Evolutionary conservation across 164 flowering plant genomes (phyloP).

Genomic region (Chloranthus sessilifolius): DNA sequence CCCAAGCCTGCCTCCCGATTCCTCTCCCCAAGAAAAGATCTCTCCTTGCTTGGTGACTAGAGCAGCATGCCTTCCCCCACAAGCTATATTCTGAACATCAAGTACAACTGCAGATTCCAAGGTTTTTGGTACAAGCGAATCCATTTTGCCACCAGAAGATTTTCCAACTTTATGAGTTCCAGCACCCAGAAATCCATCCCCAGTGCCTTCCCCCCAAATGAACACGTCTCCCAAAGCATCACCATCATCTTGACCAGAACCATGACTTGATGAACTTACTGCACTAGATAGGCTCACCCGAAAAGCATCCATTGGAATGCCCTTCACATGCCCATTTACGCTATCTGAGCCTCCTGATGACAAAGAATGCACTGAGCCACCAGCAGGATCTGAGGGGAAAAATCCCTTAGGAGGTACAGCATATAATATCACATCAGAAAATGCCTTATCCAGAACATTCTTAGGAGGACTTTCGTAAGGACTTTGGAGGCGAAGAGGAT

Average conservation of each 20-base stretch:
- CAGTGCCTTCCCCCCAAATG: slow-evolving; percentile 96
- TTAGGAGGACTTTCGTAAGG: slow-evolving; percentile 94
- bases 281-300: slow-evolving; percentile 97
- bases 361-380: slow-evolving; percentile 75
- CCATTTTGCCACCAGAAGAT: slow-evolving; percentile 56
- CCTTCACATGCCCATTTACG: slow-evolving; percentile 73
- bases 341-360: slow-evolving; percentile 94
- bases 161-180: slow-evolving; percentile 61
- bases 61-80: slow-evolving; percentile 92
- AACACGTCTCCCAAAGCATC: slow-evolving; percentile 97
- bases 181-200: slow-evolving; percentile 88
- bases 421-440: slow-evolving; percentile 69
- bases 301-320: slow-evolving; percentile 74
- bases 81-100: slow-evolving; percentile 96
- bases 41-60: slow-evolving; percentile 97
- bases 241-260: slow-evolving; percentile 98
- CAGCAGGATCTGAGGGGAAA: slow-evolving; percentile 80
- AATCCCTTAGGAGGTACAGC: slow-evolving; percentile 86
- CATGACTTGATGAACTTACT: slow-evolving; percentile 97
- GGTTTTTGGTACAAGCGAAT: slow-evolving; percentile 80
- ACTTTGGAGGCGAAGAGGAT: slow-evolving; percentile 75
- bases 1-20: slow-evolving; percentile 95
- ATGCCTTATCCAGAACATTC: slow-evolving; percentile 71
- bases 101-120: slow-evolving; percentile 94
- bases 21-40: slow-evolving; percentile 97